Evolutionary conservation across 225 moss, liverwort and hornwort genomes (phyloP), one percentile per base, ranked within the genome.

Genomic region (Pseudisothecium myosuroides): DNA sequence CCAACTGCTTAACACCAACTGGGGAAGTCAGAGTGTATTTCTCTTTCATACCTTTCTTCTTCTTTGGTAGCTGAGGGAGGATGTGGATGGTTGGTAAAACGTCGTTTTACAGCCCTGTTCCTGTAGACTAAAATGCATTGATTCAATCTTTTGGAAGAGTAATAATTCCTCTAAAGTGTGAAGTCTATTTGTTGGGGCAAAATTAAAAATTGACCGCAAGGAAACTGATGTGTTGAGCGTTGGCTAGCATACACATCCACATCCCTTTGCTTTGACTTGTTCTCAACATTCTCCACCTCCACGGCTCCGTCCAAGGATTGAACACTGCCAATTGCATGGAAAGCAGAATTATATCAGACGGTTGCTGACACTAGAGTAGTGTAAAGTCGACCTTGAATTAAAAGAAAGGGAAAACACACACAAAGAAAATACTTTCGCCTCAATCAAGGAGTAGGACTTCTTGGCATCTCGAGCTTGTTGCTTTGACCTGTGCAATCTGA

Each of bases 141-240:
- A 80, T 80, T 80, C 41, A 29, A 41, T 41, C 29, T 59, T 80
- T n/a, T 29, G 19, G 19, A 80, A 80, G 60, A 59, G 27, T n/a
- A 9, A 20, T 21, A 52, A 28, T 4, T 1, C 11, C 10, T 83
- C 83, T 67, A 88, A 32, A 91, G 81, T 77, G 95, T 78, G 61
- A 97, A 95, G 81, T 95, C 93, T 83, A 97, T 63, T 37, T 89
- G 91, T 43, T 84, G 86, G 16, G 13, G 97, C 61, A 95, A 62
- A 43, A 96, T 86, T 84, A 97, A 97, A 83, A 96, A 96, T 94
- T 94, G 37, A 95, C 95, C 24, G 91, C 91, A 59, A 97, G 94
- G 83, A 92, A 93, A 37, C 96, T 96, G 58, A 96, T 32, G 88
- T 94, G 97, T 89, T 97, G 97, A 55, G 96, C 95, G 73, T 96